Evolutionary conservation across 1,284 basidiomycete genomes (phyloP), one percentile per base, ranked within the genome.

Genomic region (Ustilago trichophora): DNA sequence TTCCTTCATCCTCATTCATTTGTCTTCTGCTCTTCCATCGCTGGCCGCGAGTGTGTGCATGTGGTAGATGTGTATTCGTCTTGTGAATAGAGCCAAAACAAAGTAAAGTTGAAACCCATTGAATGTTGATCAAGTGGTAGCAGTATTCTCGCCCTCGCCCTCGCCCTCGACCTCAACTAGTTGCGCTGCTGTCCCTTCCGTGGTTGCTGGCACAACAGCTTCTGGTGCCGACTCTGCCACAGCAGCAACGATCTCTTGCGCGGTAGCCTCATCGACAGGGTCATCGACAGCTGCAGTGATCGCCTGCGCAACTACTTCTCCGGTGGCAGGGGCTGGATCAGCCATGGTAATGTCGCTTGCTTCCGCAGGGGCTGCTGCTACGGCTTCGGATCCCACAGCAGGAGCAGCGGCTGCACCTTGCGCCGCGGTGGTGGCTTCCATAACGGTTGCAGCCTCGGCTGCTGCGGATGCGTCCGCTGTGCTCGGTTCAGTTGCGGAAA

Each of bases 371-470:
- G 24, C 21, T 13, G 27, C 18, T 9, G 19, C 36, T 15, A 25
- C 22, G n/a, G 19, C 27, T 27, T 16, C 25, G 26, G 7, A 29
- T n/a, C 18, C 18, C 31, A 21, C 44, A 18, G n/a, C 22, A 19
- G 15, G 22, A 19, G 33, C 33, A n/a, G 16, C 31, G n/a, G 46
- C 29, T 11, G 29, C 29, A 24, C 41, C 44, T 16, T 47, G 36
- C 12, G n/a, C 26, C 12, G 41, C 25, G 22, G 42, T 19, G 8
- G 52, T 29, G 6, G 58, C 29, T 29, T 45, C 51, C 13, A 52
- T 45, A 26, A 52, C 43, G 9, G 36, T 44, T 13, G 42, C 59
- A 3, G 32, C 47, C 5, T 38, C 54, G 24, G 54, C 45, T 21
- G 54, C 54, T 24, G 54, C 34, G 12, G 33, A 33, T 19, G 47